Conservation (phyloP, 2,329 filamentous ascomycete genomes). For the Aspergillus nomiae region DNA sequence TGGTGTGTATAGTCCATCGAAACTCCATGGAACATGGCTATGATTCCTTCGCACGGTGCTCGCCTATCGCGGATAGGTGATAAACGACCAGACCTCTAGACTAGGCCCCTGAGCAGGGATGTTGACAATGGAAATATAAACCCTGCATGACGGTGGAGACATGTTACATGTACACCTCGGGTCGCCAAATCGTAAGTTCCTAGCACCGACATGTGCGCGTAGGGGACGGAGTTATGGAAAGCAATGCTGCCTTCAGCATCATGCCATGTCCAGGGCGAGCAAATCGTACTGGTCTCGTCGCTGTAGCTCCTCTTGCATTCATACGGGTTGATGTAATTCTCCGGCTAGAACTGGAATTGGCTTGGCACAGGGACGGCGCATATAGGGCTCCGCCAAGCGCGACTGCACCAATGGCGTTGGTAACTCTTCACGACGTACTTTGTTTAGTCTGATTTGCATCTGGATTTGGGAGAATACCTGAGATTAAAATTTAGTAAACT, state of each 20-base stretch:
- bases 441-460: too few relatives aligned
- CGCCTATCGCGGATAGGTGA: not conserved
- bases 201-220: rapidly evolving
- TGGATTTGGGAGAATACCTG: too few relatives aligned
- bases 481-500: not conserved
- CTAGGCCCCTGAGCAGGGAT: not conserved
- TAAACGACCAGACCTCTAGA: too few relatives aligned
- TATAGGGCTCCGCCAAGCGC: not conserved
- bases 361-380: not conserved
- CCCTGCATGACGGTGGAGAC: not conserved
- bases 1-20: not conserved
- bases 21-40: not conserved
- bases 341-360: not conserved
- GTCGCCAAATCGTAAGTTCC: not conserved
- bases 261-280: not conserved
- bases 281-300: not conserved
- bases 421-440: too few relatives aligned
- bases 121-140: not conserved
- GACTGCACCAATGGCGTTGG: not conserved
- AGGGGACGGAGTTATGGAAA: not conserved
- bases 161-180: not conserved
- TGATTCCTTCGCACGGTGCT: not conserved
- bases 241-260: not conserved
- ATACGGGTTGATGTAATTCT: not conserved
- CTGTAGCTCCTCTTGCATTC: not conserved